A percentile compares a stretch with the other conserved stretches of the same genome.
These are phyloP conservation scores for Globisporangium mamillatum DNA, from an alignment of 352 stramenopile species.

Conservation along the genomic window DNA sequence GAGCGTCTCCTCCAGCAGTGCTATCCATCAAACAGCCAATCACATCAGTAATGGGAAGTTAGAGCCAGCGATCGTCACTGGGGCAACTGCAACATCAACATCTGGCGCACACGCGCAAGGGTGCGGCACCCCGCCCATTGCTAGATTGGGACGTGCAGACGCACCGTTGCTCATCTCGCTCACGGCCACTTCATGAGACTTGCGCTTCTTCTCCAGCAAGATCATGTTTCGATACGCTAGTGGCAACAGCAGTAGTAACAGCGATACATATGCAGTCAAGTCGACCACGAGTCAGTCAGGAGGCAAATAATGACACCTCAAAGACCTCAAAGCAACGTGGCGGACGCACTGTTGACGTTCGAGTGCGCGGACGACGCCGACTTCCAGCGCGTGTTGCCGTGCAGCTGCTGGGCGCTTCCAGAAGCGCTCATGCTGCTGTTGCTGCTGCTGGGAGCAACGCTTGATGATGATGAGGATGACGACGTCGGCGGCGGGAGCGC, in stretches of 20 bases:
- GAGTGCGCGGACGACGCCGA: constrained; percentile 16
- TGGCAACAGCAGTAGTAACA: background rate
- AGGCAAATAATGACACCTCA: background rate
- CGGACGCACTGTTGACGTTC: constrained; percentile 25
- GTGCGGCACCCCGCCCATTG: too few species aligned
- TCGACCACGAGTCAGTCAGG: background rate
- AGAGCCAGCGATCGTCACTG: background rate
- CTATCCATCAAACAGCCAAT: constrained; percentile 18
- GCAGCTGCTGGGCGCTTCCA: background rate
- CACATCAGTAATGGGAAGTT: background rate
- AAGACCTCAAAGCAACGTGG: background rate
- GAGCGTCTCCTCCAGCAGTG: constrained; percentile 56
- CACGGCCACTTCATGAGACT: constrained; percentile 40
- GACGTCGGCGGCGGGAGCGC: background rate
- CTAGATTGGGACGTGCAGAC: background rate
- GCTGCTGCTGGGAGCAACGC: background rate
- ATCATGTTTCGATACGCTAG: constrained; percentile 45
- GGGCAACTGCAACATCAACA: background rate
- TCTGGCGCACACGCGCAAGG: too few species aligned
- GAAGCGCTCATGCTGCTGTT: background rate
- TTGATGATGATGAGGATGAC: background rate
- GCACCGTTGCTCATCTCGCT: constrained; percentile 44
- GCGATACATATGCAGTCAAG: background rate
- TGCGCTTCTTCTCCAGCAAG: constrained; percentile 53
- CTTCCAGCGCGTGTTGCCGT: constrained; percentile 19